These are phyloP conservation scores for Melocanna baccifera DNA, from an alignment of 176 grass and related monocot genomes.

Conservation along the genomic window DNA sequence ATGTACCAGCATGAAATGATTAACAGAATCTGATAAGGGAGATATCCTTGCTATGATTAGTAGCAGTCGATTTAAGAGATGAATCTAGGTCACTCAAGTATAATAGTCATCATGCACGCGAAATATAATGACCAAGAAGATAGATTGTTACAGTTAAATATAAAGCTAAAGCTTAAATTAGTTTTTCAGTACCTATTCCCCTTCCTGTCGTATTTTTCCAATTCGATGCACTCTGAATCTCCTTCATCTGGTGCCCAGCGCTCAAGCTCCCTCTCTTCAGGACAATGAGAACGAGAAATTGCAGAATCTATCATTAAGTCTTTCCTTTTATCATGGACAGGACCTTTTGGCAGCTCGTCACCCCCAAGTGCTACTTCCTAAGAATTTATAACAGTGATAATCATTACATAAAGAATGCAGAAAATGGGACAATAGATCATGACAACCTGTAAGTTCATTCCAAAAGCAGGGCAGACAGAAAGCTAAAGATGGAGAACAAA, in stretches of 20 bases:
- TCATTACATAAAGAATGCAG: background rate
- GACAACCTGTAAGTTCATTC: background rate
- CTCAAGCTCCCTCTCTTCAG: constrained; percentile 87
- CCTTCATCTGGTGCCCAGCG: constrained; percentile 90
- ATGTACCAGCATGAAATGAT: background rate
- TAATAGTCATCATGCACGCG: background rate
- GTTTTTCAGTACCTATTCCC: constrained; percentile 60
- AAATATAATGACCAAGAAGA: background rate
- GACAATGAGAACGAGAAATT: constrained; percentile 73
- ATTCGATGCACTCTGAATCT: constrained; percentile 77
- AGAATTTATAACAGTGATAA: constrained; percentile 30
- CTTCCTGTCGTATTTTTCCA: constrained; percentile 75
- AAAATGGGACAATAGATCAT: background rate
- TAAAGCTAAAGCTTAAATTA: background rate
- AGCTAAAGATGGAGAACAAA: background rate
- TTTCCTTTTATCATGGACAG: constrained; percentile 73
- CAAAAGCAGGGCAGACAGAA: constrained; percentile 1
- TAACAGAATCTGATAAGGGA: background rate
- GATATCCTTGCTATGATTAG: background rate
- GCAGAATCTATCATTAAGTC: constrained; percentile 95
- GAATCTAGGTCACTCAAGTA: background rate
- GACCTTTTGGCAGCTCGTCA: constrained; percentile 66
- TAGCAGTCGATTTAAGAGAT: background rate
- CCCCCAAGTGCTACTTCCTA: constrained; percentile 75
- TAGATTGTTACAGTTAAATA: constrained; percentile 14